A percentile compares a stretch with the other conserved stretches of the same genome.
Conservation (phyloP, 352 stramenopile species). For the Phytophthora citrophthora region DNA sequence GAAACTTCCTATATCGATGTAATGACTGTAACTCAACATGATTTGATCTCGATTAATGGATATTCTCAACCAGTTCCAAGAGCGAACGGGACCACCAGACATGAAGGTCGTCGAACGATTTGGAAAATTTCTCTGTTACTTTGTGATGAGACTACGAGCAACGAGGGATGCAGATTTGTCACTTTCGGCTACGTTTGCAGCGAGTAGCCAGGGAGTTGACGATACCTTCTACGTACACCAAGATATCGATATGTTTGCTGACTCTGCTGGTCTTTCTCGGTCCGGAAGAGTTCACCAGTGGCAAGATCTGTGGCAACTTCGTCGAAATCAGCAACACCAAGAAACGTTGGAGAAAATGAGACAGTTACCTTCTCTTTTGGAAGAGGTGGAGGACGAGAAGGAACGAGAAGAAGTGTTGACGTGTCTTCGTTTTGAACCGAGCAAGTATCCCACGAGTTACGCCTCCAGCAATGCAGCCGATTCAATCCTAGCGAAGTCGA, state of each 20-base stretch:
- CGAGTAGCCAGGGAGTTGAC: slow-evolving; percentile 10
- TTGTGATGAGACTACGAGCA: background rate
- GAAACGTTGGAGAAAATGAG: slow-evolving; percentile 12
- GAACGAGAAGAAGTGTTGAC: slow-evolving; percentile 13
- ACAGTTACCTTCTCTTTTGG: background rate
- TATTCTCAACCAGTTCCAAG: slow-evolving; percentile 10
- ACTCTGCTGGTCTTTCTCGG: background rate
- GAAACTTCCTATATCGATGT: background rate
- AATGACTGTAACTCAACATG: slow-evolving; percentile 1
- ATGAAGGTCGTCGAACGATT: background rate
- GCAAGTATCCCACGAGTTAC: slow-evolving; percentile 18
- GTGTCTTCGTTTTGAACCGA: slow-evolving; percentile 23
- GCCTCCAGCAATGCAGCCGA: background rate
- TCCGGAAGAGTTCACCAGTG: background rate
- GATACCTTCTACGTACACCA: slow-evolving; percentile 12
- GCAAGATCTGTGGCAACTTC: slow-evolving; percentile 12
- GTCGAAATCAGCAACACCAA: slow-evolving; percentile 5
- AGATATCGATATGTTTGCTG: slow-evolving; percentile 7
- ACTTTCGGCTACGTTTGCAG: slow-evolving; percentile 5
- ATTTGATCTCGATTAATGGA: slow-evolving; percentile 9
- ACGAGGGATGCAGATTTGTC: background rate
- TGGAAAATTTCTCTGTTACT: slow-evolving; percentile 4
- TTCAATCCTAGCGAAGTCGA: slow-evolving; percentile 2
- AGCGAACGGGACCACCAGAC: background rate
- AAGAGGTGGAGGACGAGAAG: slow-evolving; percentile 2